phyloP scores from a whole-genome alignment of 2,329 filamentous ascomycete species.

The Claviceps paspali region DNA sequence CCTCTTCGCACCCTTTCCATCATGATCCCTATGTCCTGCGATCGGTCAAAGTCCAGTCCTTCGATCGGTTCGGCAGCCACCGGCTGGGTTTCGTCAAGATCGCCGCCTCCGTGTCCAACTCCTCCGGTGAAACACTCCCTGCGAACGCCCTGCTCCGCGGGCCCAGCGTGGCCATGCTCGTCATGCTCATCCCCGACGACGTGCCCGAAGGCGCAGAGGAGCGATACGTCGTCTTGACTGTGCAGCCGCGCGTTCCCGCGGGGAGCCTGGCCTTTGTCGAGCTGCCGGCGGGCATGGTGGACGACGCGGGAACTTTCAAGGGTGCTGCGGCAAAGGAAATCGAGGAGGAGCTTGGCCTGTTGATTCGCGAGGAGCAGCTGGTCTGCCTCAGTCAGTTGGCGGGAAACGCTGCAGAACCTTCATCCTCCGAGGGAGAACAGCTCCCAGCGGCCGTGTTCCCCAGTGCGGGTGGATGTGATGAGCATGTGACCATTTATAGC shows the following conservation, averaged over 20 bases:
- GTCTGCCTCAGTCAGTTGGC: constrained; percentile 37
- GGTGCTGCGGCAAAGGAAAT: constrained; percentile 46
- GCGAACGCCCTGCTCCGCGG: constrained; percentile 42
- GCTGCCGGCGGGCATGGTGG: constrained; percentile 44
- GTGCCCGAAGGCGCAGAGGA: constrained; percentile 22
- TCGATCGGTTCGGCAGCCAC: constrained; percentile 31
- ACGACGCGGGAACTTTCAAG: constrained; percentile 36
- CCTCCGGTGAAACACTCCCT: constrained; percentile 32
- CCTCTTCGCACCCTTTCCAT: constrained; percentile 35
- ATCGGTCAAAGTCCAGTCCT: constrained; percentile 35
- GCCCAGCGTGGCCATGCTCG: constrained; percentile 44
- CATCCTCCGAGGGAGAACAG: constrained; percentile 13
- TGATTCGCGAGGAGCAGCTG: constrained; percentile 32
- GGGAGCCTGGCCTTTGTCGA: constrained; percentile 40
- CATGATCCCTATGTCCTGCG: constrained; percentile 35
- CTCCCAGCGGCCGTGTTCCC: constrained; percentile 38
- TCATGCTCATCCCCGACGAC: constrained; percentile 40
- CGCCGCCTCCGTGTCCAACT: constrained; percentile 31
- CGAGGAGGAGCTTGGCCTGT: constrained; percentile 41
- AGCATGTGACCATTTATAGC: constrained; percentile 42
- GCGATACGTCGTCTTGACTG: constrained; percentile 41
- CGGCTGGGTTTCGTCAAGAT: constrained; percentile 44
- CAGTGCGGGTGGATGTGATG: constrained; percentile 44
- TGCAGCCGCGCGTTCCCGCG: constrained; percentile 41
- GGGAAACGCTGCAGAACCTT: constrained; percentile 11